phyloP scores from a whole-genome alignment of 257 asterid species.

The Penstemon eatonii region DNA sequence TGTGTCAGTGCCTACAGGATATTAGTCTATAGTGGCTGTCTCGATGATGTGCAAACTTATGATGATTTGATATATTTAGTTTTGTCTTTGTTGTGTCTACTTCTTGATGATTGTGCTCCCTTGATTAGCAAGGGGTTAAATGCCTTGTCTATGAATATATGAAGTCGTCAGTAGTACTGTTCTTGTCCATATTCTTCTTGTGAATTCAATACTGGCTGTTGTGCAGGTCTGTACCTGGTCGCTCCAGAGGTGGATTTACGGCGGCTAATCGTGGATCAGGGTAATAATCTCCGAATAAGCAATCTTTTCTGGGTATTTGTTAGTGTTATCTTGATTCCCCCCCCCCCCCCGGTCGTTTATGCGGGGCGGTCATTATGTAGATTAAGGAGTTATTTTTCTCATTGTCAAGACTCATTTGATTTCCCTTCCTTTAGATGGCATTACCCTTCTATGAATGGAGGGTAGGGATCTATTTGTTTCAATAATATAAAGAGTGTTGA shows the following conservation, averaged over 20 bases:
- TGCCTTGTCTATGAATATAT: neutral
- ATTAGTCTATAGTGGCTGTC: too few species aligned
- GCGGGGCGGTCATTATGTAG: neutral
- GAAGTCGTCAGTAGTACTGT: neutral
- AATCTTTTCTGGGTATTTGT: neutral
- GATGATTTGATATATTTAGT: neutral
- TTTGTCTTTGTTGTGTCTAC: neutral
- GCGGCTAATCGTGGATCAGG: slow-evolving; percentile 41
- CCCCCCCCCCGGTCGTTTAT: neutral
- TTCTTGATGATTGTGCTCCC: neutral
- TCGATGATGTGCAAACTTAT: too few species aligned
- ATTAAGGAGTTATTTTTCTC: neutral
- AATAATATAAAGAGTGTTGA: neutral
- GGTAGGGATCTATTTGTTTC: neutral
- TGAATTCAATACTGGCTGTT: neutral
- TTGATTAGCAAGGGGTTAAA: neutral
- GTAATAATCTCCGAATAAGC: slow-evolving; percentile 36
- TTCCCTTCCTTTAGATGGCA: neutral
- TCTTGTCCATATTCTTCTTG: neutral
- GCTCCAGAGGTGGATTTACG: slow-evolving; percentile 42
- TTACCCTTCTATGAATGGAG: neutral
- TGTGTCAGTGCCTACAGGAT: too few species aligned
- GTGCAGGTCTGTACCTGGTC: slow-evolving; percentile 57
- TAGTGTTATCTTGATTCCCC: neutral
- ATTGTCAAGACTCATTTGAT: neutral